A percentile compares a stretch with the other conserved stretches of the same genome.
phyloP scores from a whole-genome alignment of 2,329 filamentous ascomycete genomes.

The Colletotrichum sp. region DNA sequence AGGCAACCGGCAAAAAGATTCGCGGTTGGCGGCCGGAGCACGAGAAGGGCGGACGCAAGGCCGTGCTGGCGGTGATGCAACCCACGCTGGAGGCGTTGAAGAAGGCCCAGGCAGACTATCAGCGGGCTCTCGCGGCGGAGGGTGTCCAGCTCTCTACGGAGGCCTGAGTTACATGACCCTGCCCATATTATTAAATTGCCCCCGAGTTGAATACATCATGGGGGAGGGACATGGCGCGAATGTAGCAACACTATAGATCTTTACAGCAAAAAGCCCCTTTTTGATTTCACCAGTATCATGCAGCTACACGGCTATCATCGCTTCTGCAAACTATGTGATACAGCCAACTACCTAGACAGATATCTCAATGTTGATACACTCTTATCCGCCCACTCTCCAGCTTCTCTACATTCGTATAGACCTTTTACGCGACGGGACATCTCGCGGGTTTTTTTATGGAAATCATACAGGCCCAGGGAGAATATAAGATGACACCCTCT shows the following conservation, averaged over 20 bases:
- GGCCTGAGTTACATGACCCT: slow-evolving; percentile 24
- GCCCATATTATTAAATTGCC: not conserved
- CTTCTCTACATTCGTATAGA: not conserved
- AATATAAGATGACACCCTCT: not conserved
- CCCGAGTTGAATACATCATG: not conserved
- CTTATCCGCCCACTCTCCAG: not conserved
- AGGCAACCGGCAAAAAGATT: slow-evolving; percentile 76
- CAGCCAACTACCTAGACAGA: not conserved
- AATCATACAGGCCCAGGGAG: not conserved
- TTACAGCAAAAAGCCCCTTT: not conserved
- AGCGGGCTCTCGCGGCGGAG: slow-evolving; percentile 72
- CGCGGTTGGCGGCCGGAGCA: slow-evolving; percentile 67
- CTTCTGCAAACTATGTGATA: not conserved
- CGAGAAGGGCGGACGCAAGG: slow-evolving; percentile 76
- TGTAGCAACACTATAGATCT: not conserved
- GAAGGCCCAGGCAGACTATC: slow-evolving; percentile 74
- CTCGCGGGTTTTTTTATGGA: not conserved
- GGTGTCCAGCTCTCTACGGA: slow-evolving; percentile 54
- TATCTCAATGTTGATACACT: not conserved
- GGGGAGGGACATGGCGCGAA: not conserved
- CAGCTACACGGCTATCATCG: not conserved
- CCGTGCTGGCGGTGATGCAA: slow-evolving; percentile 77
- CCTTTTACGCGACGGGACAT: not conserved
- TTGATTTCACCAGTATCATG: not conserved
- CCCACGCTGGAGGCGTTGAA: slow-evolving; percentile 75